Percentiles rank a stretch among this genome's conserved stretches.
Conservation (phyloP, 257 asterid species). For the Catharanthus roseus region DNA sequence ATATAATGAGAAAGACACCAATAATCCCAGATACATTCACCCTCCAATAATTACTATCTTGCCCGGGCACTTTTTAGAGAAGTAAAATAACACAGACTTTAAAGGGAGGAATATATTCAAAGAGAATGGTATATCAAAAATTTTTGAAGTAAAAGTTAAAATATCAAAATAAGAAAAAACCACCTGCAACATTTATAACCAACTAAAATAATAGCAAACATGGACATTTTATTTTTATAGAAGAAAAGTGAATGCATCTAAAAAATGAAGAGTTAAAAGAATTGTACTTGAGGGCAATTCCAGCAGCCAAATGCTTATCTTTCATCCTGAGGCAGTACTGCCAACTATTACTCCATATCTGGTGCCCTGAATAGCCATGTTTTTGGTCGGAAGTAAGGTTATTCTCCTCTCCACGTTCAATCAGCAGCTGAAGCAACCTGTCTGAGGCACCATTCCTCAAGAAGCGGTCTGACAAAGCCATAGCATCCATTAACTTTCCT, state of each 20-base stretch:
- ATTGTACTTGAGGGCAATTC: slow-evolving; percentile 77
- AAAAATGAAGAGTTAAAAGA: slow-evolving; percentile 10
- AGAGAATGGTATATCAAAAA: not conserved
- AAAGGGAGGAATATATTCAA: not conserved
- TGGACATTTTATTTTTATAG: not conserved
- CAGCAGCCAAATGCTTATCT: slow-evolving; percentile 83
- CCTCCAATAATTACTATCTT: not conserved
- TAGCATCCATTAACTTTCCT: slow-evolving; percentile 90
- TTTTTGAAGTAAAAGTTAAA: not conserved
- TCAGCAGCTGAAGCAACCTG: slow-evolving; percentile 72
- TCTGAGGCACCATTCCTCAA: slow-evolving; percentile 90
- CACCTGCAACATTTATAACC: not conserved
- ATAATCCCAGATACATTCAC: not conserved
- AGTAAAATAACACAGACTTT: not conserved
- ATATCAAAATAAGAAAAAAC: not conserved
- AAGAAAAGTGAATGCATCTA: not conserved
- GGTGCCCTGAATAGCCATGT: slow-evolving; percentile 52
- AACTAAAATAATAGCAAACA: not conserved
- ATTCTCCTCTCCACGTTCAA: slow-evolving; percentile 60
- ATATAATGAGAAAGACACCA: not conserved
- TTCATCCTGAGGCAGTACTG: slow-evolving; percentile 87
- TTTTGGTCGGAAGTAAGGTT: slow-evolving; percentile 32
- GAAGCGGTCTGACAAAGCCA: slow-evolving; percentile 93
- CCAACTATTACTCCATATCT: slow-evolving; percentile 80
- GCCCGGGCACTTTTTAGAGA: not conserved